Percentiles rank a stretch among this genome's conserved stretches.
phyloP scores from a whole-genome alignment of 2,329 filamentous ascomycete genomes.

The Xylariaceae sp. region DNA sequence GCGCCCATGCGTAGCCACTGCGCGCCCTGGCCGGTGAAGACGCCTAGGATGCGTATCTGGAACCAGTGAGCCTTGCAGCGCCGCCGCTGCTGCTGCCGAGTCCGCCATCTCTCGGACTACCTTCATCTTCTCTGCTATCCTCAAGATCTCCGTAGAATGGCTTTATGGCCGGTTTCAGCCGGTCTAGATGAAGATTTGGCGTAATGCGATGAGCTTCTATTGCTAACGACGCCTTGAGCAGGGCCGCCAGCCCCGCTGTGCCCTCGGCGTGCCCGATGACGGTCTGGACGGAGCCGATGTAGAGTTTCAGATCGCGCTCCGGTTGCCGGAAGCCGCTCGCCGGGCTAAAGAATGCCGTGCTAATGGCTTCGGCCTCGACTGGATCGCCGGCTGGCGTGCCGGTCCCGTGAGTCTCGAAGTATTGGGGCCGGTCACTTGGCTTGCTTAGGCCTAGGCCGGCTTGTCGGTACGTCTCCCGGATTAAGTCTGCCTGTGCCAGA shows the following conservation, averaged over 20 bases:
- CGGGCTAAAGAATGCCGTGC: constrained; percentile 22
- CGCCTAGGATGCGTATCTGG: constrained; percentile 16
- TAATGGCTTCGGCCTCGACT: constrained; percentile 28
- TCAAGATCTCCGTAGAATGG: constrained; percentile 25
- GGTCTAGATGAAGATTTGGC: constrained; percentile 14
- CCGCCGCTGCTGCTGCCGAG: constrained; percentile 29
- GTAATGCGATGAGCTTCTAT: constrained; percentile 23
- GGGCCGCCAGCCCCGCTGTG: constrained; percentile 17
- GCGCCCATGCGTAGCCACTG: constrained; percentile 24
- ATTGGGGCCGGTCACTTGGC: constrained; percentile 30
- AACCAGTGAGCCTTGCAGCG: constrained; percentile 21
- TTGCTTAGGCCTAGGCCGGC: constrained; percentile 31
- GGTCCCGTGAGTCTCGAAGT: constrained; percentile 23
- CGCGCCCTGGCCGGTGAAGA: constrained; percentile 23
- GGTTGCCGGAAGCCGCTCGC: constrained; percentile 4
- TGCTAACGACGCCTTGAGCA: constrained; percentile 17
- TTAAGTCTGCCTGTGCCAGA: constrained; percentile 35
- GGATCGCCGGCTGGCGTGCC: constrained; percentile 34
- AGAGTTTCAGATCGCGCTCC: constrained; percentile 9
- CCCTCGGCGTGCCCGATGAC: constrained; percentile 18
- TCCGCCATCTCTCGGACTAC: constrained; percentile 11
- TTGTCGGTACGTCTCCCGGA: constrained; percentile 34
- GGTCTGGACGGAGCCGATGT: constrained; percentile 13
- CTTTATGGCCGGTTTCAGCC: constrained; percentile 23
- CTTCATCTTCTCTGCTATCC: constrained; percentile 17